Evolutionary conservation across 306 rosid genomes (phyloP), one percentile per base, ranked within the genome.

Genomic region (Oxytropis ochrocephala): DNA sequence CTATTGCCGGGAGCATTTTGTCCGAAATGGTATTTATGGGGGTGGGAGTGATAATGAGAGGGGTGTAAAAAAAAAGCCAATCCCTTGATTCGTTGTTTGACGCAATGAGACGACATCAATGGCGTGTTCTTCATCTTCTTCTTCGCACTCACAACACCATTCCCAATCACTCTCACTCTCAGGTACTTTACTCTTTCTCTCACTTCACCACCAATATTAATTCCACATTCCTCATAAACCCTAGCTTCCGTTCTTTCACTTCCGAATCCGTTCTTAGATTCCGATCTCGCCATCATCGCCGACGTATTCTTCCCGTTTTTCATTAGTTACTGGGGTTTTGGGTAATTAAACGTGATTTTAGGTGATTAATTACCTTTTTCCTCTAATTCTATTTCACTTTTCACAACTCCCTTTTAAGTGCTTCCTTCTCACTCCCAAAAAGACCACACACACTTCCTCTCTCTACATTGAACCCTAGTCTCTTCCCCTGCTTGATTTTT

Each of bases 81-180:
- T n/a, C n/a, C n/a, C 11, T 47, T 17, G 16, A 78, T 42, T 44
- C 72, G 71, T 11, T 17, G 9, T 55, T 69, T 33, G 72, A 24
- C 55, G 71, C 79, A 60, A 88, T 87, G 96, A 94, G 84, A 78
- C n/a, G n/a, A n/a, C 75, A 80, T 19, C 84, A 80, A 83, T 90
- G 92, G 95, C 95, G 89, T 17, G 39, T 88, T 67, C 82, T 90
- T 38, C 74, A 78, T 8, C 75, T 58, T 48, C 87, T 77, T 48
- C 86, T 85, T 54, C 83, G 96, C 71, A 41, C 87, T 63, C 82
- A 62, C 17, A 47, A 56, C 30, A 64, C 47, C 46, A 13, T 68
- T 12, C 57, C 74, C 42, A 46, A 64, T 24, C 29, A 24, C 29
- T 24, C 29, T 9, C 76, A 61, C 13, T 70, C 70, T 24, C 92